Evolutionary conservation across 2,329 filamentous ascomycete species (phyloP).

Genomic region (Aspergillus unguis): DNA sequence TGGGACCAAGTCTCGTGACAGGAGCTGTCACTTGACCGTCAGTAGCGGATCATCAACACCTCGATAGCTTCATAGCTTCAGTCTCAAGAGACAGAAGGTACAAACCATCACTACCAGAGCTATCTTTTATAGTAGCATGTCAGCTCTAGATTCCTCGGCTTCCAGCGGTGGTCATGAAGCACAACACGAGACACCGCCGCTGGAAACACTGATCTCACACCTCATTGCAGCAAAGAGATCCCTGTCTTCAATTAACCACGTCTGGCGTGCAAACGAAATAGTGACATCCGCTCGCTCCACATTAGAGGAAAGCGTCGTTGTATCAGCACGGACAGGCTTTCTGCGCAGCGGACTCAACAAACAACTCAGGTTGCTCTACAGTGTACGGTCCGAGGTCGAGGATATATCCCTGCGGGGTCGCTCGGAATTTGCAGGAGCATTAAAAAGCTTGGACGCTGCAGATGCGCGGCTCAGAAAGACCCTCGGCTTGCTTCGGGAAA

Average conservation of each 20-base stretch:
- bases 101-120: neutral
- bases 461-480: conserved; percentile 57
- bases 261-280: conserved; percentile 83
- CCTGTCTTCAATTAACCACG: conserved; percentile 75
- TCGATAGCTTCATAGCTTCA: too few species aligned
- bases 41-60: too few species aligned
- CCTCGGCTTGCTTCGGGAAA: conserved; percentile 54
- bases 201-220: conserved; percentile 78
- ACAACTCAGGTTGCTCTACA: conserved; percentile 44
- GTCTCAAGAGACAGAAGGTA: too few species aligned
- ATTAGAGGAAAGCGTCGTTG: conserved; percentile 73
- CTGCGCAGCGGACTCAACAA: conserved; percentile 59
- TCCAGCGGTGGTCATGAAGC: conserved; percentile 19
- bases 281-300: conserved; percentile 71
- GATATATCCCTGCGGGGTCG: conserved; percentile 41
- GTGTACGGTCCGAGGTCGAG: conserved; percentile 44
- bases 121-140: conserved; percentile 20
- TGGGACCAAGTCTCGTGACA: too few species aligned
- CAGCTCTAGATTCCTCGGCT: conserved; percentile 28
- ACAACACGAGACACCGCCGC: conserved; percentile 32
- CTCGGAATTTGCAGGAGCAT: conserved; percentile 46
- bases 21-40: too few species aligned
- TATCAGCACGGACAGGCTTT: conserved; percentile 68
- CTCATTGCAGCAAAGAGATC: conserved; percentile 85
- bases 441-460: conserved; percentile 58